Conservation (phyloP, 805 yeast genomes). For the Saccharomycopsis guyanensis region DNA sequence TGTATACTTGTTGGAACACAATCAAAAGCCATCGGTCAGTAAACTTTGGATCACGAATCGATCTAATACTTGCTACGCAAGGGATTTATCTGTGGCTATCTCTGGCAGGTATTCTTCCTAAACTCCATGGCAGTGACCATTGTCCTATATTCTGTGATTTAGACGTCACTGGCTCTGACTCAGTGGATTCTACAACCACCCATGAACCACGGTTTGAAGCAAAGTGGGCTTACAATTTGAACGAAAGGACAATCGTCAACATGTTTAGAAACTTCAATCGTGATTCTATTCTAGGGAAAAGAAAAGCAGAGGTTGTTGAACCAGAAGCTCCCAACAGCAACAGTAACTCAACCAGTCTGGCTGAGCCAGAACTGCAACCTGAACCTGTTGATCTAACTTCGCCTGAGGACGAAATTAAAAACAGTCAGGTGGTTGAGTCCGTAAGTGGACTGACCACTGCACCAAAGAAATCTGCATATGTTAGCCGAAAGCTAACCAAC, state of each 20-base stretch:
- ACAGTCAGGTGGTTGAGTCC: background rate
- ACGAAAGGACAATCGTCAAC: constrained; percentile 22
- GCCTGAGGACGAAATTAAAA: background rate
- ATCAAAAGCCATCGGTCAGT: constrained; percentile 65
- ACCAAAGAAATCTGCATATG: constrained; percentile 9
- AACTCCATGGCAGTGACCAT: constrained; percentile 83
- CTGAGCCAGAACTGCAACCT: background rate
- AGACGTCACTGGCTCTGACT: too few relatives aligned
- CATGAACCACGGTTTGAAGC: constrained; percentile 45
- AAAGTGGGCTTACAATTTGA: constrained; percentile 36
- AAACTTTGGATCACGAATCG: constrained; percentile 86
- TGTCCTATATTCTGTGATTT: constrained; percentile 83
- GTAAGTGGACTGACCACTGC: too few relatives aligned
- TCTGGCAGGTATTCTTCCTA: constrained; percentile 53
- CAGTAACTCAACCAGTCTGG: background rate
- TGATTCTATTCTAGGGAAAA: constrained; percentile 12
- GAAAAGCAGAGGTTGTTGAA: background rate
- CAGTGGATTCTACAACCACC: too few relatives aligned
- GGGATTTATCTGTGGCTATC: constrained; percentile 28
- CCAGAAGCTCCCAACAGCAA: too few relatives aligned
- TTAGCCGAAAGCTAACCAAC: constrained; percentile 11
- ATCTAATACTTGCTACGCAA: constrained; percentile 53
- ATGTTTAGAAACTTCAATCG: constrained; percentile 20
- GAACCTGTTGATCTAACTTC: background rate
- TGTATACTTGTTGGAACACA: constrained; percentile 94